Percentiles rank a stretch among this genome's conserved stretches.
These are phyloP conservation scores for Xylaria scruposa DNA, from an alignment of 495 filamentous ascomycete genomes.

Conservation along the genomic window DNA sequence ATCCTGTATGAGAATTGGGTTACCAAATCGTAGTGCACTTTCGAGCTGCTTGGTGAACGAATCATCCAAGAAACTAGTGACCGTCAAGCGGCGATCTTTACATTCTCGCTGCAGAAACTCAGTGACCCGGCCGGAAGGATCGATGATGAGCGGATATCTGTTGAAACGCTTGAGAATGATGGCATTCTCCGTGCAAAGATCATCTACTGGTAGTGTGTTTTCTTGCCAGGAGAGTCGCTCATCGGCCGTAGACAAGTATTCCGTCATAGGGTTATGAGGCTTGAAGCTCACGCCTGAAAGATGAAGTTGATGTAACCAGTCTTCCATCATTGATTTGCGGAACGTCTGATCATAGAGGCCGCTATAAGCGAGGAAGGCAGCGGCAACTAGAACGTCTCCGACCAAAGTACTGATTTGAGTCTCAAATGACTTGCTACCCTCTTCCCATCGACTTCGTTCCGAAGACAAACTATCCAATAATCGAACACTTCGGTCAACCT, in stretches of 20 bases:
- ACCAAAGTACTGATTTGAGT: conserved; percentile 96
- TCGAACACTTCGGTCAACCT: conserved; percentile 94
- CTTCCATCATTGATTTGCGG: conserved; percentile 95
- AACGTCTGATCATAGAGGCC: conserved; percentile 98
- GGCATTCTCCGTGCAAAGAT: conserved; percentile 98
- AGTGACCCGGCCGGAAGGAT: conserved; percentile 90
- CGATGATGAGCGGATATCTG: conserved; percentile 96
- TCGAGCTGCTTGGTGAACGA: conserved; percentile 98
- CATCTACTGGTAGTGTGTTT: conserved; percentile 95
- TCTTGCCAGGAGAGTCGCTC: conserved; percentile 94
- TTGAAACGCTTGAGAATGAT: conserved; percentile 98
- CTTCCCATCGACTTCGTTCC: conserved; percentile 91
- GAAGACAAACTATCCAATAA: conserved; percentile 93
- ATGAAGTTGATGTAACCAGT: conserved; percentile 91
- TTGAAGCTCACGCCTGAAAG: conserved; percentile 93
- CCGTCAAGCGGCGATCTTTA: conserved; percentile 90
- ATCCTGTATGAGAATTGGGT: conserved; percentile 98
- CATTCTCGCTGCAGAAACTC: conserved; percentile 95
- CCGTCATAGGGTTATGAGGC: conserved; percentile 89
- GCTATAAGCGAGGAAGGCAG: conserved; percentile 96
- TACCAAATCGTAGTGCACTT: conserved; percentile 95
- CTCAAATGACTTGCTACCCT: conserved; percentile 96
- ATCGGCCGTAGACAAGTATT: conserved; percentile 96
- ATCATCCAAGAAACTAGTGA: conserved; percentile 97
- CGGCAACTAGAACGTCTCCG: conserved; percentile 91